Base-by-base conservation (phyloP, 257 asterid genomes). In the Jacaranda mimosifolia region DNA sequence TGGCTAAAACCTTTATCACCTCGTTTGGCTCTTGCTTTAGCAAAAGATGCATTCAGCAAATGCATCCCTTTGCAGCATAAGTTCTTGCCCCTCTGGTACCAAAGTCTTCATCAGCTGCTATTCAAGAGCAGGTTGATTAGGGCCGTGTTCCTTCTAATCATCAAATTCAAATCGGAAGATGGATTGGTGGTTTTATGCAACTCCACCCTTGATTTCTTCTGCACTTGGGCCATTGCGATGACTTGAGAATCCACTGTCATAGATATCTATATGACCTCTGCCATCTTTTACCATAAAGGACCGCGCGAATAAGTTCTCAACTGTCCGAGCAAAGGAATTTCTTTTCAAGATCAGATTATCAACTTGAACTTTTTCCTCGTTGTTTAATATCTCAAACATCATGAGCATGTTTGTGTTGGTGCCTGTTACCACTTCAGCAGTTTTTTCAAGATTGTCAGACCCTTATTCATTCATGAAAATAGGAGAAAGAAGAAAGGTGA, bases 261-360 rank as follows among this genome's bases (percentile, higher is more conserved):
- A 88, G 6, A 86, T 78, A 0, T 58, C 40, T n/a, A 86, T 74
- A 13, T 5, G 60, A 77, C 76, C 91, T 43, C 94, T 76, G 6
- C 92, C 94, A 58, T 87, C 92, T 83, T 85, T 85, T 13, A 82
- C 90, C 72, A 91, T 76, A 85, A 91, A 87, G 11, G 90, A 89
- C 49, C 87, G 70, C 1, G 89, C 87, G 63, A 91, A 87, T 19
- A 91, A 42, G 77, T 91, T 89, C 75, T 91, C 97, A n/a, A 89
- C 67, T 4, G 90, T 87, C 78, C 87, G 88, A 36, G 90, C 89
- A 65, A 89, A 91, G 12, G 91, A 91, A n/a, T 45, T 21, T 69
- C 77, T 70, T 78, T 86, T 86, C 75, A 86, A 19, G 9, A 87
- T 65, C 63, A 91, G 82, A 81, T 79, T 83, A 64, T 89, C 92